A percentile compares a stretch with the other conserved stretches of the same genome.
phyloP scores from a whole-genome alignment of 1,284 basidiomycete genomes.

The Apiotrichum porosum region DNA sequence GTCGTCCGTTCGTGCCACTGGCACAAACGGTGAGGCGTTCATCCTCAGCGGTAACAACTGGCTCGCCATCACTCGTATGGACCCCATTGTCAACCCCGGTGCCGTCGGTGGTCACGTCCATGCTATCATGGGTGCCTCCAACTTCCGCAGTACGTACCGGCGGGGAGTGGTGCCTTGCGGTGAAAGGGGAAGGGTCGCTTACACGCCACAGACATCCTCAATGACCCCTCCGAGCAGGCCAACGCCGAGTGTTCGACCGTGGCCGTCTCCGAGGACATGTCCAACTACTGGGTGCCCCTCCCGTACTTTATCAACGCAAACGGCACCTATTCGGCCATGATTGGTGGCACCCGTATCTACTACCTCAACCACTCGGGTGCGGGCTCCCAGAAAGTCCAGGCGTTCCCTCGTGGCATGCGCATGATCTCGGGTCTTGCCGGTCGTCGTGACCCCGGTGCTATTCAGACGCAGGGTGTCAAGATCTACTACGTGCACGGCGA shows the following conservation, averaged over 20 bases:
- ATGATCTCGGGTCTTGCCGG: conserved; percentile 39
- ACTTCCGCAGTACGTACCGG: neutral
- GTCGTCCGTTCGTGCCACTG: too few relatives aligned
- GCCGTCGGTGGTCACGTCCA: conserved; percentile 44
- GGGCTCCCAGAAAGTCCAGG: conserved; percentile 27
- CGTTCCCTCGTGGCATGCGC: conserved; percentile 42
- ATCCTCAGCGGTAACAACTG: too few relatives aligned
- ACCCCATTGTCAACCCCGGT: conserved; percentile 49
- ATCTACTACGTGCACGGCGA: too few relatives aligned
- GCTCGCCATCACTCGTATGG: conserved; percentile 28
- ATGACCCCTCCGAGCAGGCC: conserved; percentile 15
- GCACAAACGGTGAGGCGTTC: too few relatives aligned
- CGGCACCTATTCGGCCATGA: conserved; percentile 14
- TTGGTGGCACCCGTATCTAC: conserved; percentile 30
- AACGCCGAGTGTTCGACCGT: conserved; percentile 26
- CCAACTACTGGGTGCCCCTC: conserved; percentile 38
- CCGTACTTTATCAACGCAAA: conserved; percentile 17
- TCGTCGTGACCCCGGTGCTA: conserved; percentile 16
- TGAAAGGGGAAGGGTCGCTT: too few relatives aligned
- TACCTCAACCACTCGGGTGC: conserved; percentile 16
- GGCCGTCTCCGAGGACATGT: conserved; percentile 36
- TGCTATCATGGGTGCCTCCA: conserved; percentile 30
- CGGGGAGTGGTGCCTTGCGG: too few relatives aligned
- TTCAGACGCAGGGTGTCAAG: conserved; percentile 1
- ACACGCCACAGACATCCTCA: conserved; percentile 13